Conservation (phyloP, 2,329 filamentous ascomycete genomes). For the Cryphonectria parasitica region DNA sequence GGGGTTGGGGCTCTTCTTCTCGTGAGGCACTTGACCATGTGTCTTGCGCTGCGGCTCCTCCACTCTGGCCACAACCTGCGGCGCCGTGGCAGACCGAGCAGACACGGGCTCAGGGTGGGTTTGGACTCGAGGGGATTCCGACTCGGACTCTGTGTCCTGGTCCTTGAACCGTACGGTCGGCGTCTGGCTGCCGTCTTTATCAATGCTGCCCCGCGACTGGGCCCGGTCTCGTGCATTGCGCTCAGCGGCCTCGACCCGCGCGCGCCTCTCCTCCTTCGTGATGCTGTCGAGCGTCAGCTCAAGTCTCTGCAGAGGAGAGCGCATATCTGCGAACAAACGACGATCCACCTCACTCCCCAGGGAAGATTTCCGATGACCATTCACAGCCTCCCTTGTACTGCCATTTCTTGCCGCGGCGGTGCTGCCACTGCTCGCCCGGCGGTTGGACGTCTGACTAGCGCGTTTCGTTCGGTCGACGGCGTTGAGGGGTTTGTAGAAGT, state of each 20-base stretch:
- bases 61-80: slow-evolving; percentile 29
- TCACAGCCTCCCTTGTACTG: slow-evolving; percentile 35
- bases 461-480: slow-evolving; percentile 31
- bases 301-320: slow-evolving; percentile 90
- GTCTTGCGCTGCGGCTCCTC: slow-evolving; percentile 40
- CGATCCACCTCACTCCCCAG: slow-evolving; percentile 46
- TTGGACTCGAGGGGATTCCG: slow-evolving; percentile 34
- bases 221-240: slow-evolving; percentile 67
- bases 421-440: slow-evolving; percentile 31
- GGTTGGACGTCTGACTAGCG: slow-evolving; percentile 17
- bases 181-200: slow-evolving; percentile 31
- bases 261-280: slow-evolving; percentile 93
- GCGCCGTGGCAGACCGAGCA: slow-evolving; percentile 35
- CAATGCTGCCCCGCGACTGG: slow-evolving; percentile 38
- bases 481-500: slow-evolving; percentile 38
- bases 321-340: slow-evolving; percentile 73
- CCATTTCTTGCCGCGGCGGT: slow-evolving; percentile 34
- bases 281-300: slow-evolving; percentile 90
- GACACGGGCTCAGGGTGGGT: slow-evolving; percentile 33
- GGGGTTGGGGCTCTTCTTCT: slow-evolving; percentile 35
- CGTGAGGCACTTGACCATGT: slow-evolving; percentile 34
- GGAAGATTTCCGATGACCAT: slow-evolving; percentile 43
- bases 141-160: slow-evolving; percentile 32
- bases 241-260: slow-evolving; percentile 82
- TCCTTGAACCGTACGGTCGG: slow-evolving; percentile 42